These are phyloP conservation scores for Ophiostoma populinum DNA, from an alignment of 2,329 filamentous ascomycete species.

Conservation along the genomic window DNA sequence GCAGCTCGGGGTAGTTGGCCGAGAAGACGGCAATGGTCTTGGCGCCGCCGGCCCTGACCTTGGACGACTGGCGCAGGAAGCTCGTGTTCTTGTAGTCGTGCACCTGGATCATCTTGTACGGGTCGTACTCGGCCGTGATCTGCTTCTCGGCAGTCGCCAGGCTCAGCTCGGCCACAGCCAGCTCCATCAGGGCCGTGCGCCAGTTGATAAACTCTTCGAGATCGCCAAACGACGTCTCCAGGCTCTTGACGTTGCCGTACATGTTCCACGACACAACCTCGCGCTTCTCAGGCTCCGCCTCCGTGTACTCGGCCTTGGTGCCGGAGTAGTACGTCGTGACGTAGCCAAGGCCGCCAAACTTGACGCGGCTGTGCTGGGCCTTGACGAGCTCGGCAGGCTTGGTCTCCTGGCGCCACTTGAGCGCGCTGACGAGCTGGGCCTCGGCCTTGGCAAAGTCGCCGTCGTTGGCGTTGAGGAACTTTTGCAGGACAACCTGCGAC, in stretches of 20 bases:
- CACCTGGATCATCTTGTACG: slow-evolving; percentile 80
- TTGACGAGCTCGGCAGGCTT: slow-evolving; percentile 51
- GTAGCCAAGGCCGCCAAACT: slow-evolving; percentile 67
- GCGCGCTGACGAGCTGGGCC: slow-evolving; percentile 60
- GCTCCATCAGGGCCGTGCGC: slow-evolving; percentile 82
- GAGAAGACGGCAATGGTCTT: slow-evolving; percentile 71
- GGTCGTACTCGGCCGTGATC: slow-evolving; percentile 61
- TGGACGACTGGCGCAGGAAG: slow-evolving; percentile 67
- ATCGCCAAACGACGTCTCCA: slow-evolving; percentile 65
- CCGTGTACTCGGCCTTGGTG: slow-evolving; percentile 25
- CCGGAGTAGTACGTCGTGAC: slow-evolving; percentile 49
- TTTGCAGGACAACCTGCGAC: slow-evolving; percentile 73
- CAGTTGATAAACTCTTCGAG: slow-evolving; percentile 64
- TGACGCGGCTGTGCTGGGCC: slow-evolving; percentile 45
- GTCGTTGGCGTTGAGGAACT: slow-evolving; percentile 82
- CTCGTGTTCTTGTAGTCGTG: slow-evolving; percentile 84
- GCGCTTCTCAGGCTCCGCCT: slow-evolving; percentile 22
- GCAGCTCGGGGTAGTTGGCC: slow-evolving; percentile 73
- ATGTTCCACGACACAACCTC: slow-evolving; percentile 82
- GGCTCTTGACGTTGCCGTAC: slow-evolving; percentile 73
- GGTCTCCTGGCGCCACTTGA: slow-evolving; percentile 67
- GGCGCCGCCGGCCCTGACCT: slow-evolving; percentile 57
- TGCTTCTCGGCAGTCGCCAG: slow-evolving; percentile 50
- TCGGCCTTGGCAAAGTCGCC: slow-evolving; percentile 57
- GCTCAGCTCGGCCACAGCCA: slow-evolving; percentile 58